phyloP scores from a whole-genome alignment of 2,329 filamentous ascomycete genomes.

The Colletotrichum euphorbiae region DNA sequence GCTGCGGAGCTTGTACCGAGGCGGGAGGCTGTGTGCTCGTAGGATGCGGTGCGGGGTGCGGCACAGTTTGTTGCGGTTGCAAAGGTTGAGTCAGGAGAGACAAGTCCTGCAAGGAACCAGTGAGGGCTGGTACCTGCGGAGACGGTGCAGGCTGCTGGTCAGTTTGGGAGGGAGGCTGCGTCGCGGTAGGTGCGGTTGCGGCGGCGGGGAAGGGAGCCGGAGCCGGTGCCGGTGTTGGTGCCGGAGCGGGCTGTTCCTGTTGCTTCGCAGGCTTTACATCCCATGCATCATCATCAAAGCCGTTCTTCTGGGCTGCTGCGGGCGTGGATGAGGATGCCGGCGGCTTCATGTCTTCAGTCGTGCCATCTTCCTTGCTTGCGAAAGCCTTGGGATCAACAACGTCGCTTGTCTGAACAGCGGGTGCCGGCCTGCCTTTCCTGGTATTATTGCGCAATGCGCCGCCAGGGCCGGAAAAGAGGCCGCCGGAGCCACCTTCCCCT shows the following conservation, averaged over 20 bases:
- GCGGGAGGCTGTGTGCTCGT: constrained; percentile 48
- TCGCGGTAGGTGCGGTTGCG: constrained; percentile 49
- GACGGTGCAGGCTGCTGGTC: constrained; percentile 48
- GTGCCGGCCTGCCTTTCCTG: constrained; percentile 87
- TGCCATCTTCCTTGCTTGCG: constrained; percentile 67
- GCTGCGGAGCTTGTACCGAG: constrained; percentile 55
- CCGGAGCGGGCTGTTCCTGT: constrained; percentile 46
- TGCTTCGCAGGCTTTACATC: constrained; percentile 87
- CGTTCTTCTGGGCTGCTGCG: constrained; percentile 49
- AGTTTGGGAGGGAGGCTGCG: constrained; percentile 39
- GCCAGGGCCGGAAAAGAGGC: constrained; percentile 93
- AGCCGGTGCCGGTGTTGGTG: constrained; percentile 49
- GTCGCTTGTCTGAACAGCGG: constrained; percentile 86
- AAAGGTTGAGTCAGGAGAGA: constrained; percentile 66
- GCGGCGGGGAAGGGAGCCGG: constrained; percentile 43
- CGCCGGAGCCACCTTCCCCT: constrained; percentile 52
- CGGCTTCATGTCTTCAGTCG: constrained; percentile 49
- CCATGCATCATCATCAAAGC: constrained; percentile 98
- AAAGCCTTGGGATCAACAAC: constrained; percentile 90
- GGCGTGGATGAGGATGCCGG: constrained; percentile 9
- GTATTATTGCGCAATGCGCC: constrained; percentile 94
- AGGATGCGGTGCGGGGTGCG: constrained; percentile 44
- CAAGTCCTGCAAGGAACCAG: constrained; percentile 74
- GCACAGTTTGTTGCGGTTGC: constrained; percentile 56
- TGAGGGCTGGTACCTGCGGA: constrained; percentile 62